Evolutionary conservation across 148 eudicot genomes (phyloP).

Genomic region (Rhododendron kiyosumense): DNA sequence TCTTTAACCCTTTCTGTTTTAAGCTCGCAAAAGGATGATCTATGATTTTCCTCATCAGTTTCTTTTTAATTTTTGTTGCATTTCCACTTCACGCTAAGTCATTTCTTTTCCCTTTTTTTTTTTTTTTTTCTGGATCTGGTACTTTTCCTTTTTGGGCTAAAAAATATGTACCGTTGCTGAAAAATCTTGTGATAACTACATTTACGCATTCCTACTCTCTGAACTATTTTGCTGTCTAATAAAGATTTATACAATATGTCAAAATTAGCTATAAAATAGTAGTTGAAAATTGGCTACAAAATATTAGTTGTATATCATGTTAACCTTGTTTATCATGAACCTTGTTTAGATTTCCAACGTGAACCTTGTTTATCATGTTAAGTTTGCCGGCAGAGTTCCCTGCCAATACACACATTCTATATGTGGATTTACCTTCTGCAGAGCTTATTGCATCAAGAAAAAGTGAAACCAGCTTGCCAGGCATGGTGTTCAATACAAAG

Average conservation of each 20-base stretch:
- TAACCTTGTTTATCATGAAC: neutral
- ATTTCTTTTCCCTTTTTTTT: neutral
- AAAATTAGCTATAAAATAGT: neutral
- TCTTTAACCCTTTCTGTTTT: neutral
- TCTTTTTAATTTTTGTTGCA: neutral
- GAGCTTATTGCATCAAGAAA: conserved; percentile 79
- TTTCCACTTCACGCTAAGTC: neutral
- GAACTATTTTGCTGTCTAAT: neutral
- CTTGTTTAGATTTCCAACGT: conserved; percentile 14
- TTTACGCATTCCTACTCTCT: neutral
- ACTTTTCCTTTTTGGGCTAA: neutral
- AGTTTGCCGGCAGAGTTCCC: conserved; percentile 88
- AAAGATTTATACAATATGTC: neutral
- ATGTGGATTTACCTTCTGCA: conserved; percentile 79
- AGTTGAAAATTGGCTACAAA: neutral
- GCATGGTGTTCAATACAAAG: conserved; percentile 82
- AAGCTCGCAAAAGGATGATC: neutral
- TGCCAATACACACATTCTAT: conserved; percentile 92
- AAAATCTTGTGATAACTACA: neutral
- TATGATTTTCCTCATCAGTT: neutral
- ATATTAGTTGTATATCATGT: neutral
- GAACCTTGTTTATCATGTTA: conserved; percentile 26
- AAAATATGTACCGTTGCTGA: neutral
- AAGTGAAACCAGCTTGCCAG: conserved; percentile 71
- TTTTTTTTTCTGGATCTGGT: neutral